These are phyloP conservation scores for Dalbergia cochinchinensis DNA, from an alignment of 306 rosid genomes.

Conservation along the genomic window DNA sequence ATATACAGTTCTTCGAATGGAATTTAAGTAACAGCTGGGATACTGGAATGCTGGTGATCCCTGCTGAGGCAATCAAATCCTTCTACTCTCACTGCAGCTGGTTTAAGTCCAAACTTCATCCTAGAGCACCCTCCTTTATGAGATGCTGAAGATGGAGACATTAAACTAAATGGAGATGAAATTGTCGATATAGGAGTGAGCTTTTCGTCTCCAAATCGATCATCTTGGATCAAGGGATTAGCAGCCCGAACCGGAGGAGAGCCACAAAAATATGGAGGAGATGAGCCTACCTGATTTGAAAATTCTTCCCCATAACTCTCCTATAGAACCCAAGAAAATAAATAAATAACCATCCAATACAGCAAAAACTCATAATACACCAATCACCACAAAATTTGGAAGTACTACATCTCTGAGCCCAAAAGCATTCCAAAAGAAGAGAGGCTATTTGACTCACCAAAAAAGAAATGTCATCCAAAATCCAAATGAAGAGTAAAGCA, in stretches of 20 bases:
- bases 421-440: background rate
- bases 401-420: background rate
- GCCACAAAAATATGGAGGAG: conserved; percentile 80
- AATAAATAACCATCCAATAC: background rate
- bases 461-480: background rate
- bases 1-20: conserved; percentile 66
- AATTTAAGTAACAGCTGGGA: conserved; percentile 72
- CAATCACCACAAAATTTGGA: background rate
- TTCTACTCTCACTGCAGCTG: conserved; percentile 88
- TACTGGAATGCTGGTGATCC: conserved; percentile 82
- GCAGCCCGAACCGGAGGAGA: conserved; percentile 84
- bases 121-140: conserved; percentile 73
- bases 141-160: conserved; percentile 67
- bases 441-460: background rate
- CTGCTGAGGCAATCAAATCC: conserved; percentile 81
- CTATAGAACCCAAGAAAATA: conserved; percentile 41
- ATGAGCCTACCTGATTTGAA: conserved; percentile 57
- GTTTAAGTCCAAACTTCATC: conserved; percentile 70
- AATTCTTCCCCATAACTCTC: conserved; percentile 66
- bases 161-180: conserved; percentile 65
- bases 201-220: conserved; percentile 71
- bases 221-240: conserved; percentile 78
- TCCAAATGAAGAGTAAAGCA: background rate
- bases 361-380: background rate
- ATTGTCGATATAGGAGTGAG: conserved; percentile 49